phyloP scores from a whole-genome alignment of 495 filamentous ascomycete species.

The Xylaria grammica region DNA sequence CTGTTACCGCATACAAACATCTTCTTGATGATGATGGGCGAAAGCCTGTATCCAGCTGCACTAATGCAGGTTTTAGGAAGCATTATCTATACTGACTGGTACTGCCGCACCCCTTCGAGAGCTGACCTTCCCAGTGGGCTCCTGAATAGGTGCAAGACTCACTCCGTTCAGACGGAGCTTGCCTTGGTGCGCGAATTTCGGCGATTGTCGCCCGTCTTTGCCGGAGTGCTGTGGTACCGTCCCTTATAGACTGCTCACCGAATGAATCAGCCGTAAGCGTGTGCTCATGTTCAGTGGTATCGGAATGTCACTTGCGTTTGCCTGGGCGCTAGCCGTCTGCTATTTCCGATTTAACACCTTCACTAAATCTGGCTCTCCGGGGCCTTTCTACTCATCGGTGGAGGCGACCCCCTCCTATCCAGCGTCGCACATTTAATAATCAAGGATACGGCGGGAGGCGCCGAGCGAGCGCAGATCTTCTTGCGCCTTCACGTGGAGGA shows the following conservation, averaged over 20 bases:
- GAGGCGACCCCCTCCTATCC: not conserved
- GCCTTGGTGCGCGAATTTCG: not conserved
- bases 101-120: not conserved
- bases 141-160: not conserved
- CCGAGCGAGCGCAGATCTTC: conserved; percentile 5
- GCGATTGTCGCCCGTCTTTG: not conserved
- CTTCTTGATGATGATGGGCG: not conserved
- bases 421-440: not conserved
- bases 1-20: not conserved
- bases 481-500: not conserved
- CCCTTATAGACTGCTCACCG: not conserved
- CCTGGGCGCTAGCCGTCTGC: conserved; percentile 1
- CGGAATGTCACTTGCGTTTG: not conserved
- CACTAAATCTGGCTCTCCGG: not conserved
- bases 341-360: not conserved
- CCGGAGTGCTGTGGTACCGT: conserved; percentile 4
- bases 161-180: not conserved
- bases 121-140: not conserved
- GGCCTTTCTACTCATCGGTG: not conserved
- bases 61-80: not conserved
- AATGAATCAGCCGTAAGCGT: not conserved
- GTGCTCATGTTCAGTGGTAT: conserved; percentile 3
- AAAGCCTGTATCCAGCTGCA: not conserved
- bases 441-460: not conserved
- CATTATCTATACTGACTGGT: not conserved